phyloP scores from a whole-genome alignment of 116 monocot species.

The Cymodocea nodosa region DNA sequence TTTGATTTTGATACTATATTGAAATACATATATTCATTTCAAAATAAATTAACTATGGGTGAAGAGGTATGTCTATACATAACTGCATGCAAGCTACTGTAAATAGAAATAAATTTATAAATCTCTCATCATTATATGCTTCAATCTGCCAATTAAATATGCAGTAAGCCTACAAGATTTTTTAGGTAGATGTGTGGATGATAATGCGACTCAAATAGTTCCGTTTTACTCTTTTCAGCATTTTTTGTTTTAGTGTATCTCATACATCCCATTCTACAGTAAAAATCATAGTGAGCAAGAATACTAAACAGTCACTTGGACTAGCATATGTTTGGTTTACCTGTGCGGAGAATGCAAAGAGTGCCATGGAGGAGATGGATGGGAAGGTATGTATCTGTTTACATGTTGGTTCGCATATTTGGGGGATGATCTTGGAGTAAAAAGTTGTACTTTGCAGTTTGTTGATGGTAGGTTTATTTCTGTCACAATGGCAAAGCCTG shows the following conservation, averaged over 20 bases:
- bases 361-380: constrained; percentile 48
- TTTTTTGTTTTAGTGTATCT: background rate
- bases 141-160: no score
- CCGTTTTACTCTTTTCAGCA: background rate
- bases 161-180: no score
- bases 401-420: background rate
- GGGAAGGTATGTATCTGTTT: constrained; percentile 34
- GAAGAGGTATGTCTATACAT: no score
- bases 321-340: constrained; percentile 58
- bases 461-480: constrained; percentile 53
- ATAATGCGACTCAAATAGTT: background rate
- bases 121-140: no score
- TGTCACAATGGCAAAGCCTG: constrained; percentile 28
- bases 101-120: no score
- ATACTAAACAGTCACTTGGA: constrained; percentile 35
- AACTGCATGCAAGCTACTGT: no score
- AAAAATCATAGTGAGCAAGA: constrained; percentile 38
- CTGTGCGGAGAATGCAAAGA: constrained; percentile 25
- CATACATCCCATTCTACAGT: constrained; percentile 14
- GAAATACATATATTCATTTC: no score
- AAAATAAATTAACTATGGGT: no score
- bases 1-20: no score
- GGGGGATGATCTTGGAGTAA: background rate
- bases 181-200: no score
- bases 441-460: constrained; percentile 18